A percentile compares a stretch with the other conserved stretches of the same genome.
phyloP scores from a whole-genome alignment of 1,284 basidiomycete species.

The Cystobasidium slooffiae region DNA sequence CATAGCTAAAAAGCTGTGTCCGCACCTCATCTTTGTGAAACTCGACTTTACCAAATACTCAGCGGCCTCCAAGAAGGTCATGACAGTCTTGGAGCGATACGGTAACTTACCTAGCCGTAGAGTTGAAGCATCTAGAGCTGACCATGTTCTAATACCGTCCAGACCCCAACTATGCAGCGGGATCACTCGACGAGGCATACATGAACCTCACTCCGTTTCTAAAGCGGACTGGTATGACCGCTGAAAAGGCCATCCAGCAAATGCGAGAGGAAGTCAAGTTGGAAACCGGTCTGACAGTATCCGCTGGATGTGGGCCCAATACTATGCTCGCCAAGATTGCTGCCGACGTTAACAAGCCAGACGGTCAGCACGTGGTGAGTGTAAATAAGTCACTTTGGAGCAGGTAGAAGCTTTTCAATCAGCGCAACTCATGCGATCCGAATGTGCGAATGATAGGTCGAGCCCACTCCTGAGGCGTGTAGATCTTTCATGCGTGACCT shows the following conservation, averaged over 20 bases:
- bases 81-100: slow-evolving; percentile 52
- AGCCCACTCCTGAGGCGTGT: slow-evolving; percentile 65
- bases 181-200: slow-evolving; percentile 53
- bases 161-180: slow-evolving; percentile 49
- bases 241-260: slow-evolving; percentile 74
- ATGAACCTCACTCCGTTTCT: slow-evolving; percentile 44
- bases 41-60: slow-evolving; percentile 57
- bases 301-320: slow-evolving; percentile 67
- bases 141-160: not conserved
- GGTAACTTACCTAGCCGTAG: slow-evolving; percentile 25
- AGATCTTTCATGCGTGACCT: slow-evolving; percentile 73
- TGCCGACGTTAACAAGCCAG: slow-evolving; percentile 74
- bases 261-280: slow-evolving; percentile 73
- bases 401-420: not conserved
- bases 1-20: slow-evolving; percentile 90
- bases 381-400: not conserved
- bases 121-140: not conserved
- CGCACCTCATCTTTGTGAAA: slow-evolving; percentile 77
- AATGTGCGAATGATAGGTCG: slow-evolving; percentile 28
- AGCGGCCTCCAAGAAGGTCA: slow-evolving; percentile 54
- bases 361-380: slow-evolving; percentile 80
- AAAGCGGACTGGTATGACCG: slow-evolving; percentile 65
- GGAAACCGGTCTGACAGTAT: slow-evolving; percentile 84
- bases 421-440: not conserved
- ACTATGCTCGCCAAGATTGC: slow-evolving; percentile 78